Evolutionary conservation across 495 filamentous ascomycete genomes (phyloP).

Genomic region (Xylaria castorea): DNA sequence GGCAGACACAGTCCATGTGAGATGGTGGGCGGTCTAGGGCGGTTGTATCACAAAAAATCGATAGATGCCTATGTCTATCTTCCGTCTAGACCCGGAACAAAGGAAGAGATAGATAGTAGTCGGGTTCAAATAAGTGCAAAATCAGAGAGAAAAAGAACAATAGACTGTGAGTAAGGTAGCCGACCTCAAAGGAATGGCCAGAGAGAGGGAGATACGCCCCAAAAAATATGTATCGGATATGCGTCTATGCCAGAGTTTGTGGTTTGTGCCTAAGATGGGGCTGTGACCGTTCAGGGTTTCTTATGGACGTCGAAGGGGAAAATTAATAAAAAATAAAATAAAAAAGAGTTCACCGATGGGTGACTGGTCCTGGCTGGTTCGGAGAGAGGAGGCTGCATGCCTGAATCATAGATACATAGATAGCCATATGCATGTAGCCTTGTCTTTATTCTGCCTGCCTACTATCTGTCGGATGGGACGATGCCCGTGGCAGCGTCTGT

Average conservation of each 20-base stretch:
- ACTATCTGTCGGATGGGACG: slow-evolving; percentile 4
- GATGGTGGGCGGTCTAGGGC: neutral
- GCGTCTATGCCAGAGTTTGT: slow-evolving; percentile 7
- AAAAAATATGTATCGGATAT: neutral
- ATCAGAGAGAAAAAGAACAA: neutral
- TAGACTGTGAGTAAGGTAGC: neutral
- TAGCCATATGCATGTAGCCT: slow-evolving; percentile 14
- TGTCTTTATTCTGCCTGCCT: neutral
- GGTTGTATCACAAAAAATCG: neutral
- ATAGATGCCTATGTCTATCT: slow-evolving; percentile 10
- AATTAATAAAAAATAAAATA: too few relatives aligned
- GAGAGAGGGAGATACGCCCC: slow-evolving; percentile 5
- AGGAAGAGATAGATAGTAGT: neutral
- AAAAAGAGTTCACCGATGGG: slow-evolving; percentile 4
- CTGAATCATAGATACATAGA: neutral
- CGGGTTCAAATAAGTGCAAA: neutral
- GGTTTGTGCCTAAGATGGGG: slow-evolving; percentile 31
- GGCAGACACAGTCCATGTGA: slow-evolving; percentile 16
- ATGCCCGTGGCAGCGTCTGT: neutral
- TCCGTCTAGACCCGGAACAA: neutral
- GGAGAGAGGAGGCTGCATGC: slow-evolving; percentile 12
- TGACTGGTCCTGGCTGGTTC: neutral
- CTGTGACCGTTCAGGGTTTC: neutral
- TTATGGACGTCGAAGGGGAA: neutral
- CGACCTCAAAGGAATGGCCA: neutral